Evolutionary conservation across 2,329 filamentous ascomycete species (phyloP), one percentile per base, ranked within the genome.

Genomic region (Apiospora phragmitis): DNA sequence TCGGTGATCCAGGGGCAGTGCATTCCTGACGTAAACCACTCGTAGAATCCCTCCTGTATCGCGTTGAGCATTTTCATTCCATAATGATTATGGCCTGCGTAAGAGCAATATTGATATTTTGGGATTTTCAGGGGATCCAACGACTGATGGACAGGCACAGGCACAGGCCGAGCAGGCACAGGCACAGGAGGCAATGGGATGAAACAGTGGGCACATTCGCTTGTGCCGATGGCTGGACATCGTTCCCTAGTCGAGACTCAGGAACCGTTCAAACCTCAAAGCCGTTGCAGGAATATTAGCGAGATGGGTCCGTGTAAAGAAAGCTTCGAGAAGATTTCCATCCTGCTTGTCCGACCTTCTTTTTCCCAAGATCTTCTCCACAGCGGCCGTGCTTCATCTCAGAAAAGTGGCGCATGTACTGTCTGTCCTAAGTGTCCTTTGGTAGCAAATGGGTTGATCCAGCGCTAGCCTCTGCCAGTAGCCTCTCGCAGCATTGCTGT

Each of bases 191-290:
- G 35, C 55, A 29, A 38, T 67, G 65, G 41, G 65, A 67, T 67
- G 65, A 67, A 67, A 67, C 65, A 45, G 24, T 67, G 65, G 65
- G 24, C 38, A 21, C 38, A 29, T 59, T 67, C 65, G 65, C 65
- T 32, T 42, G 12, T 67, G n/a, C 65, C 65, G 65, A 67, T 16
- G 12, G 42, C 12, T 67, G 38, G 29, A 43, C 65, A 67, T 42
- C 65, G 42, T 67, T 67, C 65, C 65, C 65, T 45, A 45, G 65
- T 45, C 65, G 65, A 67, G 65, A 67, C 26, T 45, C 38, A 67
- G 65, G 65, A 67, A 45, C 65, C 38, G 38, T 66, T 42, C 35
- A 29, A 66, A 66, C 35, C 9, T 35, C 51, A 62, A 62, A 62
- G 32, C 55, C 55, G 55, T 62, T 62, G 55, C 55, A 62, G 55